phyloP scores from a whole-genome alignment of 1,284 basidiomycete species.

The Ustilago hordei region DNA sequence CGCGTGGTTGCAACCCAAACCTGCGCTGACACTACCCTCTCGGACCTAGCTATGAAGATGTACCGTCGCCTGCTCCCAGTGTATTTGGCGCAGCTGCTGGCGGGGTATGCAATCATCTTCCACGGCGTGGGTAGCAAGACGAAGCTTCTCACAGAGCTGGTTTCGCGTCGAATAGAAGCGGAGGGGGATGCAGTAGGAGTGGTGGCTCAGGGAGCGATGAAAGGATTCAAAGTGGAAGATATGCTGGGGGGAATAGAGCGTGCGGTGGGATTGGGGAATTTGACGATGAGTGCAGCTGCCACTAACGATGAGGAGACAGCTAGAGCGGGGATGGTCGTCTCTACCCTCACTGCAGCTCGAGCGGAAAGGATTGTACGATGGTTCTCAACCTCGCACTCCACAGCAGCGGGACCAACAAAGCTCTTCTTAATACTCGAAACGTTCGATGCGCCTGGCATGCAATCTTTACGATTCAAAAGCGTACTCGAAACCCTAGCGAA shows the following conservation, averaged over 20 bases:
- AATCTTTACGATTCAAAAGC: constrained; percentile 37
- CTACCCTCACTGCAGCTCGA: constrained; percentile 34
- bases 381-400: constrained; percentile 9
- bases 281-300: constrained; percentile 20
- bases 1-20: constrained; percentile 22
- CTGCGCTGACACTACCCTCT: constrained; percentile 15
- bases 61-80: constrained; percentile 42
- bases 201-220: constrained; percentile 50
- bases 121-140: constrained; percentile 49
- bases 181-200: constrained; percentile 52
- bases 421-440: constrained; percentile 47
- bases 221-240: constrained; percentile 54
- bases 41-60: constrained; percentile 33
- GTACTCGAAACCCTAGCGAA: constrained; percentile 36
- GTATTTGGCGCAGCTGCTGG: constrained; percentile 44
- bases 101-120: constrained; percentile 50
- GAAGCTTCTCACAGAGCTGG: constrained; percentile 29
- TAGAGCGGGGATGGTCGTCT: constrained; percentile 18
- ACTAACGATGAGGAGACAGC: constrained; percentile 9
- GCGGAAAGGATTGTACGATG: constrained; percentile 38
- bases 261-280: constrained; percentile 28
- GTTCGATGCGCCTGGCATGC: constrained; percentile 48
- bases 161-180: constrained; percentile 23
- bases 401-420: constrained; percentile 21
- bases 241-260: constrained; percentile 40